phyloP scores from a whole-genome alignment of 495 filamentous ascomycete species.

The Trichoderma virens region DNA sequence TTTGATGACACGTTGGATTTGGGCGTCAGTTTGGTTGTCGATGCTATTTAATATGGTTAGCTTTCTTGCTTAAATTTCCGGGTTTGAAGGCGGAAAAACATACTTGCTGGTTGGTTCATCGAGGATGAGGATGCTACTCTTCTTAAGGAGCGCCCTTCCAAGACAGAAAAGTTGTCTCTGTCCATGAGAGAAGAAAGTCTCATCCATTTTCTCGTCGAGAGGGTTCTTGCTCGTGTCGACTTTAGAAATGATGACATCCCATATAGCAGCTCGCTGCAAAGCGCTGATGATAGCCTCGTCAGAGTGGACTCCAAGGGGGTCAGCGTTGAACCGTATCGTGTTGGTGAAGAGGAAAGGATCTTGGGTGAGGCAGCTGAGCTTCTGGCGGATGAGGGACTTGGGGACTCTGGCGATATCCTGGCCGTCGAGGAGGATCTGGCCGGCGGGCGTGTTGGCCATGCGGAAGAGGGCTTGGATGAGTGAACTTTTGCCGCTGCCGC shows the following conservation, averaged over 20 bases:
- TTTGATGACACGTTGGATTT: conserved; percentile 49
- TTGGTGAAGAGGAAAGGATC: conserved; percentile 36
- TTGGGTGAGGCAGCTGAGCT: conserved; percentile 35
- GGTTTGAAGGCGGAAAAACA: neutral
- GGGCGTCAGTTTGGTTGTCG: conserved; percentile 46
- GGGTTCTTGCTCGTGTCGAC: conserved; percentile 13
- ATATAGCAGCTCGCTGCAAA: conserved; percentile 26
- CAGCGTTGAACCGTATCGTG: conserved; percentile 35
- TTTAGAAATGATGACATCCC: conserved; percentile 27
- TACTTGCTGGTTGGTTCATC: conserved; percentile 41
- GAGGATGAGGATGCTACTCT: conserved; percentile 32
- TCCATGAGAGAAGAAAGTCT: conserved; percentile 36
- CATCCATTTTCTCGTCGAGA: conserved; percentile 26
- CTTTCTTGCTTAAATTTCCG: neutral
- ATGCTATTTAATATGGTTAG: conserved; percentile 20
- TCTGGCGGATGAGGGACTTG: conserved; percentile 19
- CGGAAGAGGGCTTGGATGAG: conserved; percentile 29
- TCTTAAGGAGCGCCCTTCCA: conserved; percentile 30
- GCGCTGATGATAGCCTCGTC: conserved; percentile 27
- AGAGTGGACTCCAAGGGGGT: conserved; percentile 14
- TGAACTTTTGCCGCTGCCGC: conserved; percentile 37
- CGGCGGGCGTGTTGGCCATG: conserved; percentile 26
- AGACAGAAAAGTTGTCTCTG: conserved; percentile 43
- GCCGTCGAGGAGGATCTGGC: conserved; percentile 33
- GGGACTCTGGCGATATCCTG: conserved; percentile 29